A percentile compares a stretch with the other conserved stretches of the same genome.
These are phyloP conservation scores for Herpetospermum pedunculosum DNA, from an alignment of 306 rosid genomes.

Conservation along the genomic window DNA sequence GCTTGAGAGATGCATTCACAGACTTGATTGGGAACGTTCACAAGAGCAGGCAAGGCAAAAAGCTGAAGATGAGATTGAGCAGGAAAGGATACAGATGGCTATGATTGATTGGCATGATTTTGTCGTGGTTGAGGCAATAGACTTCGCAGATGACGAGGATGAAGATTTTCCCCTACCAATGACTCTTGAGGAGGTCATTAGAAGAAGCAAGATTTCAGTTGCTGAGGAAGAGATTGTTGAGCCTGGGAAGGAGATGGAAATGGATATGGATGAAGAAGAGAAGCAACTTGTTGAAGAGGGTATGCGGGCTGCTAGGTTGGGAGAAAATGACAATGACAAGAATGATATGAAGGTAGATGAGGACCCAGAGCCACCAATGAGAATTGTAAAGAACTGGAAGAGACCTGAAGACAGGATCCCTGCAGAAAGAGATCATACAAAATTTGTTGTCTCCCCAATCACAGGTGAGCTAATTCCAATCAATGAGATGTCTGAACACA, in stretches of 20 bases:
- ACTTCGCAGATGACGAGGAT: conserved; percentile 93
- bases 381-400: conserved; percentile 97
- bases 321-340: conserved; percentile 50
- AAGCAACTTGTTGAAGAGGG: conserved; percentile 94
- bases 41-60: conserved; percentile 96
- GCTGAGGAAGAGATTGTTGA: conserved; percentile 64
- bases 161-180: conserved; percentile 88
- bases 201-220: conserved; percentile 70
- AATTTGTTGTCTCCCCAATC: conserved; percentile 77
- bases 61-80: conserved; percentile 90
- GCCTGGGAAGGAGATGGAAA: conserved; percentile 83
- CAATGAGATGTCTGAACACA: conserved; percentile 93
- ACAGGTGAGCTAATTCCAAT: conserved; percentile 81
- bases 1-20: conserved; percentile 77
- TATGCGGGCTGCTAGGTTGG: conserved; percentile 59
- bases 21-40: conserved; percentile 91
- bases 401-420: conserved; percentile 86
- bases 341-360: conserved; percentile 47
- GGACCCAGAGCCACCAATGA: conserved; percentile 81
- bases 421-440: conserved; percentile 77
- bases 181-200: conserved; percentile 89
- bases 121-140: conserved; percentile 90
- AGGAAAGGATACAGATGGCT: conserved; percentile 85
- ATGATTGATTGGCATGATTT: conserved; percentile 99
- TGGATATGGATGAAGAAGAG: conserved; percentile 99